phyloP scores from a whole-genome alignment of 108 stramenopile genomes.

The Cyclotella kingstonii region DNA sequence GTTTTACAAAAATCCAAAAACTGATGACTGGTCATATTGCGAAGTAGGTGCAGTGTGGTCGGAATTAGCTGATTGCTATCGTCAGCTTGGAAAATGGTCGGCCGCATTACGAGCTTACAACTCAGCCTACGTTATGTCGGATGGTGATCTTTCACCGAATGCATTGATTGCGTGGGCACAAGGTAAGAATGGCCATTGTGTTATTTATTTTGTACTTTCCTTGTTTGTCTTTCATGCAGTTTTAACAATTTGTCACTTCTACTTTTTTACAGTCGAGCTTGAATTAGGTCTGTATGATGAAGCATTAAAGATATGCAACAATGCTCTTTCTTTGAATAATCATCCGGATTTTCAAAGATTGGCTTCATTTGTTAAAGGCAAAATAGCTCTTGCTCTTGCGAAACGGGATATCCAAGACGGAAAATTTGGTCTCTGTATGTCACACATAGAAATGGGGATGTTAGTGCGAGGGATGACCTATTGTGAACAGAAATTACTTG shows the following conservation, averaged over 20 bases:
- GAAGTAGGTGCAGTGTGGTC: slow-evolving; percentile 38
- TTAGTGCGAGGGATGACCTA: slow-evolving; percentile 4
- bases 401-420: slow-evolving; percentile 56
- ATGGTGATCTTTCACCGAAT: slow-evolving; percentile 25
- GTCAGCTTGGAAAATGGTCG: slow-evolving; percentile 61
- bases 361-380: slow-evolving; percentile 53
- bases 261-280: slow-evolving; percentile 40
- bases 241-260: background rate
- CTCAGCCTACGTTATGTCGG: slow-evolving; percentile 42
- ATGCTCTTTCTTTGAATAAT: slow-evolving; percentile 28
- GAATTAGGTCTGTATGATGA: slow-evolving; percentile 65
- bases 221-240: background rate
- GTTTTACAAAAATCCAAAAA: slow-evolving; percentile 41
- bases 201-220: background rate
- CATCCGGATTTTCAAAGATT: slow-evolving; percentile 12
- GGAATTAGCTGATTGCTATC: slow-evolving; percentile 63
- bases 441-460: slow-evolving; percentile 38
- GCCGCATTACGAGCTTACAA: slow-evolving; percentile 61
- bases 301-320: slow-evolving; percentile 54
- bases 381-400: slow-evolving; percentile 51
- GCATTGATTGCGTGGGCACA: slow-evolving; percentile 63
- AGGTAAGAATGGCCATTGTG: slow-evolving; percentile 25
- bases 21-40: slow-evolving; percentile 2
- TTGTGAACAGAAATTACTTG: slow-evolving; percentile 64
- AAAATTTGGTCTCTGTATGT: slow-evolving; percentile 58